Conservation (phyloP, 164 flowering plant genomes). For the Taxillus chinensis region DNA sequence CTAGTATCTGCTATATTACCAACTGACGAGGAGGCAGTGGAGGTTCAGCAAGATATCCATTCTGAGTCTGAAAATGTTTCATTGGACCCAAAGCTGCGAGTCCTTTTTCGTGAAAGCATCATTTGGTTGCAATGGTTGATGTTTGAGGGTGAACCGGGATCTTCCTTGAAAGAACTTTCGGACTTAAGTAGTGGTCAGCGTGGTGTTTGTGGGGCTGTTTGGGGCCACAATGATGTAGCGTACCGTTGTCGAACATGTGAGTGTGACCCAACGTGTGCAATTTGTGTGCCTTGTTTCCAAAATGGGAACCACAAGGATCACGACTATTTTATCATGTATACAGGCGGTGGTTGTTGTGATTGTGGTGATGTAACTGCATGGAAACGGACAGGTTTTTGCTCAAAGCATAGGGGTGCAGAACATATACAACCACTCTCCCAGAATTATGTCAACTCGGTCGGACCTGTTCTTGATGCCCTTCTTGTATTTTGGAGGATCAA, state of each 20-base stretch:
- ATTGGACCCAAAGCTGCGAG: slow-evolving; percentile 19
- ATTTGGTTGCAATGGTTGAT: slow-evolving; percentile 90
- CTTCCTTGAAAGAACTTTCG: slow-evolving; percentile 33
- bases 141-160: slow-evolving; percentile 65
- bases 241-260: slow-evolving; percentile 86
- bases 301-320: slow-evolving; percentile 88
- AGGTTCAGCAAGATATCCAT: slow-evolving; percentile 14
- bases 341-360: slow-evolving; percentile 97
- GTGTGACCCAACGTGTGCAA: slow-evolving; percentile 94
- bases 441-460: slow-evolving; percentile 46
- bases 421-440: slow-evolving; percentile 76
- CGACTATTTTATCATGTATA: slow-evolving; percentile 77
- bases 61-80: slow-evolving; percentile 12
- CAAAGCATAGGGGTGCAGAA: slow-evolving; percentile 88
- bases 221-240: slow-evolving; percentile 82
- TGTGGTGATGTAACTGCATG: slow-evolving; percentile 98
- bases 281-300: slow-evolving; percentile 93
- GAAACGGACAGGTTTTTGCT: slow-evolving; percentile 95
- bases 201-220: slow-evolving; percentile 95
- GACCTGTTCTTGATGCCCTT: slow-evolving; percentile 65
- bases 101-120: slow-evolving; percentile 45
- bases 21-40: slow-evolving; percentile 36
- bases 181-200: slow-evolving; percentile 46
- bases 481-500: slow-evolving; percentile 53
- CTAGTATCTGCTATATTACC: slow-evolving; percentile 61